Evolutionary conservation across 768 basidiomycete genomes (phyloP).

Genomic region (Collybia nuda): DNA sequence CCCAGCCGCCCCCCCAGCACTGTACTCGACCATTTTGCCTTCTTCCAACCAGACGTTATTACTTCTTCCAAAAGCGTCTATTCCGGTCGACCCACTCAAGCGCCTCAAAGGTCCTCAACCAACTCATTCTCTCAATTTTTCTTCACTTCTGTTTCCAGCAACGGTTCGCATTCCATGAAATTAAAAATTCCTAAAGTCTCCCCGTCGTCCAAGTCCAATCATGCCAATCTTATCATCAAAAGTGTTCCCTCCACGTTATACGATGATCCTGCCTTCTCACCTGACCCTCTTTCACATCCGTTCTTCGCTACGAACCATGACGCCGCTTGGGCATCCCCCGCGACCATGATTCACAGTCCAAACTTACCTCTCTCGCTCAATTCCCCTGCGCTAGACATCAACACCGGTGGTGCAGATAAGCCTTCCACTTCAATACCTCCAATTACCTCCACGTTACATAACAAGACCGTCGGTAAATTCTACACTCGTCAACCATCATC

Average conservation of each 20-base stretch:
- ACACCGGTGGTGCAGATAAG: too few species aligned
- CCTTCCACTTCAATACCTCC: too few species aligned
- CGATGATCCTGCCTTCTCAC: conserved; percentile 60
- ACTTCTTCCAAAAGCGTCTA: conserved; percentile 1
- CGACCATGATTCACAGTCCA: too few species aligned
- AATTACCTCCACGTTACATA: conserved; percentile 15
- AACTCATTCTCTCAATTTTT: conserved; percentile 16
- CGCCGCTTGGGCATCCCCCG: conserved; percentile 20
- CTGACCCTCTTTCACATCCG: conserved; percentile 53
- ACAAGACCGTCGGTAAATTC: conserved; percentile 14
- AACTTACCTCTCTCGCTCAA: background rate
- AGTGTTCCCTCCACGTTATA: conserved; percentile 29
- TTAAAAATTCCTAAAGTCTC: conserved; percentile 4
- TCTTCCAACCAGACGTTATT: background rate
- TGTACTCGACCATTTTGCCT: conserved; percentile 1
- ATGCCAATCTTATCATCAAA: conserved; percentile 3
- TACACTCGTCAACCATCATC: conserved; percentile 12
- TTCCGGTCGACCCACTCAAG: conserved; percentile 1
- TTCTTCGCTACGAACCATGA: conserved; percentile 31
- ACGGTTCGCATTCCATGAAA: background rate
- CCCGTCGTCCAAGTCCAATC: background rate
- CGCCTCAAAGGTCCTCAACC: background rate
- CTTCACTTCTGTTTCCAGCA: conserved; percentile 6
- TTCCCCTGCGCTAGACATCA: conserved; percentile 16
- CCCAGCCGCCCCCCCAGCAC: background rate